Evolutionary conservation across 2,329 filamentous ascomycete genomes (phyloP).

Genomic region (Herpotrichia juniperi): DNA sequence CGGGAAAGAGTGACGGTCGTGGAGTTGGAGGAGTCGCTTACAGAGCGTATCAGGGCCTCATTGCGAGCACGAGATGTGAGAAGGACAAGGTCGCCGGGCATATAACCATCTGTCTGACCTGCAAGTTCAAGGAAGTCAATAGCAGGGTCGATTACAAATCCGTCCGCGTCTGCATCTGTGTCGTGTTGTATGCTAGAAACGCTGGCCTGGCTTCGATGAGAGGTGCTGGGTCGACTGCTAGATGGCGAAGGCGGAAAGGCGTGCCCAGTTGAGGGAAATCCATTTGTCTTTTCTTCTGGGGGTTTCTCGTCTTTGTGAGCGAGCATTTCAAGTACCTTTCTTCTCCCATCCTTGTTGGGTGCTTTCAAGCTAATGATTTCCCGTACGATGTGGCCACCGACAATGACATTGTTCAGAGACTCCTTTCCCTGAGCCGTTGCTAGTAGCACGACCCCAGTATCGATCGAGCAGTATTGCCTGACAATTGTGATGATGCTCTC

Average conservation of each 20-base stretch:
- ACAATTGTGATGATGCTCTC: slow-evolving; percentile 85
- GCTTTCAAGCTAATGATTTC: slow-evolving; percentile 91
- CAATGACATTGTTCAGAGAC: slow-evolving; percentile 84
- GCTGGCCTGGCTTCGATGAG: slow-evolving; percentile 52
- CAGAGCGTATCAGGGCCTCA: slow-evolving; percentile 87
- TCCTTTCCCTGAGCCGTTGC: slow-evolving; percentile 95
- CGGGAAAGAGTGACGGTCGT: slow-evolving; percentile 66
- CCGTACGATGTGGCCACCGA: slow-evolving; percentile 88
- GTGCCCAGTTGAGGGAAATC: slow-evolving; percentile 29
- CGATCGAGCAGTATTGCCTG: slow-evolving; percentile 79
- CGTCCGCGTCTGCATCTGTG: slow-evolving; percentile 51
- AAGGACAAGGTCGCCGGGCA: slow-evolving; percentile 90
- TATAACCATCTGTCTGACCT: slow-evolving; percentile 94
- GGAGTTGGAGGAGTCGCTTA: slow-evolving; percentile 53
- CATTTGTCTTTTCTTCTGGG: slow-evolving; percentile 21
- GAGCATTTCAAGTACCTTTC: slow-evolving; percentile 82
- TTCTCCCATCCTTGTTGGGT: slow-evolving; percentile 87
- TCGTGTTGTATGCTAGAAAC: slow-evolving; percentile 33
- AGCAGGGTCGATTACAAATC: slow-evolving; percentile 74
- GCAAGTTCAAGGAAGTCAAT: slow-evolving; percentile 93
- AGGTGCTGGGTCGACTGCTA: slow-evolving; percentile 53
- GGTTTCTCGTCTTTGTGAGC: slow-evolving; percentile 54
- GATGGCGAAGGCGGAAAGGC: slow-evolving; percentile 51
- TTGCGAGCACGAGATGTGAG: slow-evolving; percentile 87
- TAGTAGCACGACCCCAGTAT: slow-evolving; percentile 82